Evolutionary conservation across 2,329 filamentous ascomycete species (phyloP).

Genomic region (Scedosporium boydii): DNA sequence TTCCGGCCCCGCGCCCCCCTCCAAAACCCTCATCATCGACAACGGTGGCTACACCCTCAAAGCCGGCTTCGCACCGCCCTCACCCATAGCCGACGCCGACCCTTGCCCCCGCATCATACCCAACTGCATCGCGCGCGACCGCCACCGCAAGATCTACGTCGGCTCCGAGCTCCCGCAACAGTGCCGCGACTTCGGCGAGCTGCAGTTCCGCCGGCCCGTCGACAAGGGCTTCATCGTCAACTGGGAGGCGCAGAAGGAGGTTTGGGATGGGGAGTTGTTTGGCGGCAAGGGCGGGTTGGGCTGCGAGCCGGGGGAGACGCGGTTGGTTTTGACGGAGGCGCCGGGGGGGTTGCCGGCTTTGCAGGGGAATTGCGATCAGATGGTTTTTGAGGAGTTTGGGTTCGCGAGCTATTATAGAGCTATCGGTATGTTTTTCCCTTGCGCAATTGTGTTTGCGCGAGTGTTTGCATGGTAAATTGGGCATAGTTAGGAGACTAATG

Average conservation of each 20-base stretch:
- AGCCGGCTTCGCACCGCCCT: conserved; percentile 57
- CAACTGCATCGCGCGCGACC: conserved; percentile 81
- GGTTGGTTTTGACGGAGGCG: conserved; percentile 75
- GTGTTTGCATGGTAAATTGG: conserved; percentile 4
- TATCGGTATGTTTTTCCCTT: conserved; percentile 40
- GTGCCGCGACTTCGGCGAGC: conserved; percentile 83
- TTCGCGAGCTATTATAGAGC: conserved; percentile 79
- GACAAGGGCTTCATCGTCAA: conserved; percentile 94
- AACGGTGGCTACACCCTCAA: conserved; percentile 91
- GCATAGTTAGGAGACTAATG: neutral
- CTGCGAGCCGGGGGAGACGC: conserved; percentile 73
- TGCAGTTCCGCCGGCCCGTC: conserved; percentile 76
- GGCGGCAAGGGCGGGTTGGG: conserved; percentile 51
- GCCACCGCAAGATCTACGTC: conserved; percentile 69
- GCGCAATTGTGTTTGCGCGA: neutral
- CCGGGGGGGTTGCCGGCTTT: conserved; percentile 73
- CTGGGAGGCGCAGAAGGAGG: conserved; percentile 91
- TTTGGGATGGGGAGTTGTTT: conserved; percentile 88
- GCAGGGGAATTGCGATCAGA: conserved; percentile 87
- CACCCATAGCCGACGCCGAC: conserved; percentile 19
- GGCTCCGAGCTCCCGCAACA: conserved; percentile 65
- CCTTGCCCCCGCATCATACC: conserved; percentile 58
- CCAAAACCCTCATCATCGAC: conserved; percentile 75
- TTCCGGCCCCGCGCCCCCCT: conserved; percentile 40
- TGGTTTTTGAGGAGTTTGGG: conserved; percentile 94